Conservation (phyloP, 768 basidiomycete genomes). For the Tulasnella sp. region DNA sequence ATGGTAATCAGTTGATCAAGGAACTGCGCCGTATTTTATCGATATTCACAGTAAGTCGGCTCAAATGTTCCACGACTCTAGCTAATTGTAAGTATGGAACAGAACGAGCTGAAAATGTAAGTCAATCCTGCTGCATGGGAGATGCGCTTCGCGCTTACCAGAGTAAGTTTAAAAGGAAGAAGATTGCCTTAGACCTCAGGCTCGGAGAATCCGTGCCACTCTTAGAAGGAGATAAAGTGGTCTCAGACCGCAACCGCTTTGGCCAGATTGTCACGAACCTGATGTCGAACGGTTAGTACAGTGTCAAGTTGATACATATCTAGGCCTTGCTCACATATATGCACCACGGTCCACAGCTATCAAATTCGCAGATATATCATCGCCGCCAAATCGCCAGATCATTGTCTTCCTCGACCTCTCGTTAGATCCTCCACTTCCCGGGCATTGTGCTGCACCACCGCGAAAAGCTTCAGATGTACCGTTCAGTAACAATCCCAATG, state of each 20-base stretch:
- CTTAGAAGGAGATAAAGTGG: conserved; percentile 24
- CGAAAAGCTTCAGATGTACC: neutral
- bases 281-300: conserved; percentile 26
- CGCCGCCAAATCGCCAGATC: conserved; percentile 23
- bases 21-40: conserved; percentile 28
- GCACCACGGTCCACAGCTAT: conserved; percentile 27
- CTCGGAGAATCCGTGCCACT: conserved; percentile 26
- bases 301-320: conserved; percentile 21
- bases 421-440: conserved; percentile 24
- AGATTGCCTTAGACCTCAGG: conserved; percentile 26
- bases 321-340: conserved; percentile 26
- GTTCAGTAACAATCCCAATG: too few relatives aligned
- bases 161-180: too few relatives aligned
- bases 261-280: conserved; percentile 23
- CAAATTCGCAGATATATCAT: conserved; percentile 28
- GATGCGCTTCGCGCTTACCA: too few relatives aligned
- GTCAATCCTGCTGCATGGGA: neutral
- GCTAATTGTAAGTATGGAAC: neutral
- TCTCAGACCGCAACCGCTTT: conserved; percentile 30
- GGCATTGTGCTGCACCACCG: conserved; percentile 24
- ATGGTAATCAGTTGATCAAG: conserved; percentile 16
- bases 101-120: conserved; percentile 29
- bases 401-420: conserved; percentile 26
- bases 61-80: too few relatives aligned
- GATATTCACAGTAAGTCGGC: conserved; percentile 24